Conservation (phyloP, 2,329 filamentous ascomycete genomes). For the Elsinoe ampelina region DNA sequence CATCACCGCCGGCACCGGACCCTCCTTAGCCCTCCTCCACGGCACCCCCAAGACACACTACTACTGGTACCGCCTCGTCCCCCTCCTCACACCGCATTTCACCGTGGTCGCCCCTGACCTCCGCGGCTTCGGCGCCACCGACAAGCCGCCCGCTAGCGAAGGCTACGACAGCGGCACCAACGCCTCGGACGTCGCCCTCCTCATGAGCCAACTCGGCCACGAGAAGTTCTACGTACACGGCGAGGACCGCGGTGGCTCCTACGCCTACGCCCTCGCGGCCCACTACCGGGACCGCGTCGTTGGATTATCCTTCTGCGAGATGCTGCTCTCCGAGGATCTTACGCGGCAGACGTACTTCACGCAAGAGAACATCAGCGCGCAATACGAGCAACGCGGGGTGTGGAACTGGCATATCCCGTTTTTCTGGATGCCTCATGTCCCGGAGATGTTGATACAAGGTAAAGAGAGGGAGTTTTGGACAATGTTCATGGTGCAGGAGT, state of each 20-base stretch:
- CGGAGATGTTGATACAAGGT: constrained; percentile 32
- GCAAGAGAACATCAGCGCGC: constrained; percentile 25
- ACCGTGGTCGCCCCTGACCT: constrained; percentile 31
- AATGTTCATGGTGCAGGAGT: constrained; percentile 34
- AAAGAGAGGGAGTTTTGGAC: constrained; percentile 33
- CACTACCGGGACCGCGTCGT: constrained; percentile 26
- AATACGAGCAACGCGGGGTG: constrained; percentile 27
- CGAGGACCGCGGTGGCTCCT: constrained; percentile 29
- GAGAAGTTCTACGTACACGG: constrained; percentile 29
- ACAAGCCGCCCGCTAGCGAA: constrained; percentile 31
- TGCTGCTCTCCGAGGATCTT: constrained; percentile 27
- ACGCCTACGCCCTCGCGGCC: constrained; percentile 28
- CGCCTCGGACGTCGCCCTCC: constrained; percentile 27
- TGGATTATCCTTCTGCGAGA: constrained; percentile 27
- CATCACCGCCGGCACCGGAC: constrained; percentile 25
- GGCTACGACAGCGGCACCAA: constrained; percentile 31
- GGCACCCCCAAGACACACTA: constrained; percentile 28
- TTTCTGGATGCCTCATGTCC: constrained; percentile 30
- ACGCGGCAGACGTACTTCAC: constrained; percentile 28
- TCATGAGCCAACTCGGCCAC: constrained; percentile 29
- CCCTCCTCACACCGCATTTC: constrained; percentile 29
- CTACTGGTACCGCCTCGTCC: constrained; percentile 32
- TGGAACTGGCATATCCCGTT: constrained; percentile 30
- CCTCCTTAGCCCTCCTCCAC: constrained; percentile 25
- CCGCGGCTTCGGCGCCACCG: constrained; percentile 31